Base-by-base conservation (phyloP, 2,329 filamentous ascomycete genomes). In the Fusarium brachygibbosum region DNA sequence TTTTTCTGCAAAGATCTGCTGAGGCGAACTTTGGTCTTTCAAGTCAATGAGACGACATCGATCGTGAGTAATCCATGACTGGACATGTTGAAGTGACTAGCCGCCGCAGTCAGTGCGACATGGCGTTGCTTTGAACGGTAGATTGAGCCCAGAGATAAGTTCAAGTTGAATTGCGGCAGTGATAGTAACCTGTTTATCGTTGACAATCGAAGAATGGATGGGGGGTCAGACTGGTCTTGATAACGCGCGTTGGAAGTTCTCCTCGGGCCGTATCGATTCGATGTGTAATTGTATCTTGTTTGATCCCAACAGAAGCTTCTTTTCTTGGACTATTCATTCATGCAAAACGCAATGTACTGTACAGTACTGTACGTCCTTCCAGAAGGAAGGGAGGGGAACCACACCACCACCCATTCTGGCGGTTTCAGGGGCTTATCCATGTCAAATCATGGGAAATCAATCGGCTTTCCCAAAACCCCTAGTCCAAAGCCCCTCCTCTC, bases 371-470 rank as follows among this genome's bases (percentile, higher is more conserved):
- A 40, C 52, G 29, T 40, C 40, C 54, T 70, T 70, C 67, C 70
- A 60, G 67, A 70, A 68, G 48, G 58, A 25, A 42, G 38, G 38
- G 21, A 23, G 23, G 40, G 67, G 65, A 65, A 70, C 58, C 68
- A 65, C 68, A 70, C 67, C 68, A 70, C 68, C 63, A 65, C 54
- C 62, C 58, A 60, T 62, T 65, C 59, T 67, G 67, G 52, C 59
- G 67, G 68, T 70, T 70, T 70, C 68, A 70, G 68, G 68, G 68
- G 68, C 67, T 65, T 55, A 61, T 68, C 58, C 67, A 66, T 70
- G 66, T 59, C 53, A 49, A 57, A 55, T 57, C 65, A 54, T 41
- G 38, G n/a, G 35, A 17, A 16, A 53, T 54, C 63, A 16, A 53
- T 54, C 63, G 50, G 34, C 53, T 37, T 51, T 52, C 32, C 41